These are phyloP conservation scores for Penicillium turbatum DNA, from an alignment of 495 filamentous ascomycete genomes.

Conservation along the genomic window DNA sequence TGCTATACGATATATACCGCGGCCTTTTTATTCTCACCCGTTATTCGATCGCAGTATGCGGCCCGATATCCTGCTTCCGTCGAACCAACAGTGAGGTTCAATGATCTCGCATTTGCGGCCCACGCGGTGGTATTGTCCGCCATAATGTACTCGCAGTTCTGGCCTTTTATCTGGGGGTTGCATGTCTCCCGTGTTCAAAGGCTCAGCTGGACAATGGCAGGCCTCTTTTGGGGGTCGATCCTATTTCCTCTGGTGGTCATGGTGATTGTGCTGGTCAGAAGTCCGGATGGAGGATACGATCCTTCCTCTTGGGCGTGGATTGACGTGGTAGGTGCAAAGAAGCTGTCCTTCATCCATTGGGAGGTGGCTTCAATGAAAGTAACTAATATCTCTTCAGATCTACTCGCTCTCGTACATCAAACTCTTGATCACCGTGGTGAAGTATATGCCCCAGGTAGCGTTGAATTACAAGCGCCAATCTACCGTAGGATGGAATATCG, in stretches of 20 bases:
- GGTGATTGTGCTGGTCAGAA: slow-evolving; percentile 48
- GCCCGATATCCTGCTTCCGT: slow-evolving; percentile 65
- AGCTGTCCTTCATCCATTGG: neutral
- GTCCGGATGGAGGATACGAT: slow-evolving; percentile 52
- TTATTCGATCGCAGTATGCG: slow-evolving; percentile 79
- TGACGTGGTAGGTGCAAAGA: slow-evolving; percentile 60
- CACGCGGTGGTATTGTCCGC: slow-evolving; percentile 69
- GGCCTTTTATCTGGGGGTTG: slow-evolving; percentile 70
- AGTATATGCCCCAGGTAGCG: slow-evolving; percentile 84
- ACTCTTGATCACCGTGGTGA: slow-evolving; percentile 79
- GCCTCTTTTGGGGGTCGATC: slow-evolving; percentile 62
- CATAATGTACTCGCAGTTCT: slow-evolving; percentile 69
- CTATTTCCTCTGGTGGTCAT: slow-evolving; percentile 52
- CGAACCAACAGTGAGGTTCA: slow-evolving; percentile 79
- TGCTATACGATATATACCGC: slow-evolving; percentile 71
- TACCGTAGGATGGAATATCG: slow-evolving; percentile 83
- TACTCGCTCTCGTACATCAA: slow-evolving; percentile 85
- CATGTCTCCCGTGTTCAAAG: slow-evolving; percentile 49
- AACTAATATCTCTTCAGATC: slow-evolving; percentile 43
- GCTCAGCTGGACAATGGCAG: slow-evolving; percentile 61
- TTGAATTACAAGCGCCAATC: slow-evolving; percentile 78
- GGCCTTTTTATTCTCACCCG: slow-evolving; percentile 70
- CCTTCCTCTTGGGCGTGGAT: slow-evolving; percentile 65
- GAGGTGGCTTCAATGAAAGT: neutral
- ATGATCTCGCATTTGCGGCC: slow-evolving; percentile 81